Conservation (phyloP, 2,329 filamentous ascomycete genomes). For the Trichoderma koningii region DNA sequence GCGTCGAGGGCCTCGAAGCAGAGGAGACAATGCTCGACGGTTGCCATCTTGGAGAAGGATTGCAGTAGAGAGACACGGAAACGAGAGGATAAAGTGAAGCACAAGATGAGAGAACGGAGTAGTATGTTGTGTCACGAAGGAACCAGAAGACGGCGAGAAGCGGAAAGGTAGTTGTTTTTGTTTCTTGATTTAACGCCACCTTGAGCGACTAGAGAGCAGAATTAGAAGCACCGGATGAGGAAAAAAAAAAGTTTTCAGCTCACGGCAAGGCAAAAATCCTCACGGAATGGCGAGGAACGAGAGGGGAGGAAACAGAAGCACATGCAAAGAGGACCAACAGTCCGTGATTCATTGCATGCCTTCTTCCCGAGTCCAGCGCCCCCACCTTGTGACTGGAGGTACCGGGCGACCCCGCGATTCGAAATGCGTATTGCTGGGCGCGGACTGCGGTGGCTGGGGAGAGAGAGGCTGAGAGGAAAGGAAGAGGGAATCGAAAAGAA, state of each 20-base stretch:
- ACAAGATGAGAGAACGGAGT: background rate
- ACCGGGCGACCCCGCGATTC: constrained; percentile 19
- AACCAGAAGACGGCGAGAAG: background rate
- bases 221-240: background rate
- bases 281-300: background rate
- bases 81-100: background rate
- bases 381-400: background rate
- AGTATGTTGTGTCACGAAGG: constrained; percentile 1
- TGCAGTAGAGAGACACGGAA: constrained; percentile 11
- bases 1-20: constrained; percentile 88
- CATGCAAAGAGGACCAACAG: background rate
- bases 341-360: constrained; percentile 18
- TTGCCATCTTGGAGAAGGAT: constrained; percentile 65
- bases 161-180: background rate
- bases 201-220: background rate
- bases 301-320: background rate
- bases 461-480: constrained; percentile 1
- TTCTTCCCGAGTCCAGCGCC: constrained; percentile 11
- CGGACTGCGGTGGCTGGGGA: constrained; percentile 16
- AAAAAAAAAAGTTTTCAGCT: background rate
- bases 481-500: constrained; percentile 1
- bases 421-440: background rate
- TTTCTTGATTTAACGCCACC: background rate
- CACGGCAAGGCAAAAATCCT: too few species aligned
- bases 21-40: constrained; percentile 80